Conservation (phyloP, 352 stramenopile genomes). For the Discostella stelligera region DNA sequence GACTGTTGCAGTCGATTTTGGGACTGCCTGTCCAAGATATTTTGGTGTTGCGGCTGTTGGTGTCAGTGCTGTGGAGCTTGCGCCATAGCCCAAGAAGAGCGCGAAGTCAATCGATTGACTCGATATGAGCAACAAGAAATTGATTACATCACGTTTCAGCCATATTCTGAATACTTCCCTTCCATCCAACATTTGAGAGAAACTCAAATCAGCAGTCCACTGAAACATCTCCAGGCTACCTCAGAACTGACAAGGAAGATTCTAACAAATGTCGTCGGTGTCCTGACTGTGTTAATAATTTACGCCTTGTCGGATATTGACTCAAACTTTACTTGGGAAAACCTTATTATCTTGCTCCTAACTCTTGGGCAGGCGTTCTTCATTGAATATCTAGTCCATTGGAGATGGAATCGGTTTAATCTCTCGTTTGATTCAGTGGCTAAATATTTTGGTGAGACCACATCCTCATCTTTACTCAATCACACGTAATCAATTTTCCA, state of each 20-base stretch:
- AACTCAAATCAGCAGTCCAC: conserved; percentile 37
- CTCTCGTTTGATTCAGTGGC: conserved; percentile 75
- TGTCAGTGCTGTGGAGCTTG: conserved; percentile 71
- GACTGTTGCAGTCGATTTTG: conserved; percentile 59
- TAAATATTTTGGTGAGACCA: conserved; percentile 65
- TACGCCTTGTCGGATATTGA: conserved; percentile 44
- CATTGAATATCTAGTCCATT: conserved; percentile 68
- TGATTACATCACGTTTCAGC: conserved; percentile 81
- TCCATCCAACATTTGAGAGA: conserved; percentile 50
- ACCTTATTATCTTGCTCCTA: conserved; percentile 60
- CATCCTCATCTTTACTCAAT: not conserved
- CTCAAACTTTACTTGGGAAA: conserved; percentile 44
- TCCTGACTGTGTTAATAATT: conserved; percentile 33
- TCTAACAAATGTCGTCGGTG: conserved; percentile 39
- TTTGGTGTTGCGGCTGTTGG: conserved; percentile 61
- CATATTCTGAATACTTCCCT: conserved; percentile 68
- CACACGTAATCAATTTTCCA: not conserved
- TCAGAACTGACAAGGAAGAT: conserved; percentile 49
- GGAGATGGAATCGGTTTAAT: conserved; percentile 62
- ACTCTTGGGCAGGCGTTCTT: conserved; percentile 67
- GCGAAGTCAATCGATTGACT: conserved; percentile 65
- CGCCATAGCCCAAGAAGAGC: conserved; percentile 72
- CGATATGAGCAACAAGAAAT: conserved; percentile 51
- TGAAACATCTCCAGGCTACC: conserved; percentile 33
- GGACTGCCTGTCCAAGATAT: conserved; percentile 51